Evolutionary conservation across 768 basidiomycete genomes (phyloP), one percentile per base, ranked within the genome.

Genomic region (Macrolepiota dolichaula): DNA sequence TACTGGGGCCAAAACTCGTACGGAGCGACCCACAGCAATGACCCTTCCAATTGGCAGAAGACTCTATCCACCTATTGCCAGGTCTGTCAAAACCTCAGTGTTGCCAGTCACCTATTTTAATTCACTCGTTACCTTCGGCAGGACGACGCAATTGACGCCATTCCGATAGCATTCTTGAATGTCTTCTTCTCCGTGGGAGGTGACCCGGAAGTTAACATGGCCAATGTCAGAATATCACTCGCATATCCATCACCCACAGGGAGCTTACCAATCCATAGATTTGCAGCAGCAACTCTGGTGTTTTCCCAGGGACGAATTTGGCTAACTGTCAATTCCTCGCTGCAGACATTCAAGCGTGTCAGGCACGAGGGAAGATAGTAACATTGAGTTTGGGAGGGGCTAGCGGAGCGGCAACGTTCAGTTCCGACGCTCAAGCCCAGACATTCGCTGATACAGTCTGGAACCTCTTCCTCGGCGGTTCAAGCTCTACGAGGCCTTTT

Each of bases 391-490:
- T 82, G 29, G 83, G 84, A 37, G 83, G 83, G 44, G 83, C 82
- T 6, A 81, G 78, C 2, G 84, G 85, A 7, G 76, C 78, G 6
- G 81, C 76, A 6, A 72, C 72, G 29, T 88, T 88, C 67, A 65
- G 73, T 27, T 81, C 78, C 27, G 83, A 84, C 54, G 66, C 77
- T 0, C 79, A 85, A 66, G 86, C 81, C 0, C 57, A 72, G 40
- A 67, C 71, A 5, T 88, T 86, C 65, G 86, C 84, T 0, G 74
- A 83, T 51, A 81, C 79, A 0, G 77, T 89, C 46, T 89, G 88
- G 87, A 78, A 86, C 69, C 64, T 84, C n/a, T 88, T 89, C 75
- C 76, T 89, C 19, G 87, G 85, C 9, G 87, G 88, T 17, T 76
- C 75, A 0, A 84, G 81, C 61, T 69, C 69, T 22, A 85, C 78